phyloP scores from a whole-genome alignment of 2,329 filamentous ascomycete species.

The Delphinella strobiligena region DNA sequence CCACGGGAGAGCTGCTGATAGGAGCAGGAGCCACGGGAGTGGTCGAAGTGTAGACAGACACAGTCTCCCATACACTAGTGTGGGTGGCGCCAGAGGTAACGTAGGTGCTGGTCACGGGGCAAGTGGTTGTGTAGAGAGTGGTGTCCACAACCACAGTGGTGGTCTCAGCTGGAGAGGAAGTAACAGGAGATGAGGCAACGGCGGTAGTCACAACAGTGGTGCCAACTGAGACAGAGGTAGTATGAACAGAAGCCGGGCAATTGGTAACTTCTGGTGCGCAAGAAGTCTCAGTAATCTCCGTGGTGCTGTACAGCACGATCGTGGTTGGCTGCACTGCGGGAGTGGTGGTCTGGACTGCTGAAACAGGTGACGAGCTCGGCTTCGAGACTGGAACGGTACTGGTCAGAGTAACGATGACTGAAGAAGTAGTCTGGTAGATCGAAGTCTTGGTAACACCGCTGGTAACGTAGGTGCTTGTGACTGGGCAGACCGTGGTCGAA shows the following conservation, averaged over 20 bases:
- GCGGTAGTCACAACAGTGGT: no score
- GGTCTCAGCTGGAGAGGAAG: neutral
- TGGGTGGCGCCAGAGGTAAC: constrained; percentile 2
- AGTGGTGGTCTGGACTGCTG: no score
- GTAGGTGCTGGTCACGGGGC: constrained; percentile 5
- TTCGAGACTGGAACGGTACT: no score
- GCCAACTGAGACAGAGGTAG: neutral
- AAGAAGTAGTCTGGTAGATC: constrained; percentile 35
- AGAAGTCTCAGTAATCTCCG: no score
- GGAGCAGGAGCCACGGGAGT: neutral
- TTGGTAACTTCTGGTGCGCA: no score
- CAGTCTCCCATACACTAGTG: constrained; percentile 1
- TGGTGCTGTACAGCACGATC: no score
- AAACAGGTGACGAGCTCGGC: no score
- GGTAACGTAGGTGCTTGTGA: constrained; percentile 17
- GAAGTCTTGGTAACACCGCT: constrained; percentile 27
- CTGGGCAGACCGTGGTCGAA: constrained; percentile 15
- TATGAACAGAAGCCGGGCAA: constrained; percentile 2
- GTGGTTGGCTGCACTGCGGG: no score
- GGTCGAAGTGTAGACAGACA: constrained; percentile 20
- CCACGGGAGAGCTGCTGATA: neutral
- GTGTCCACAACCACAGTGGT: neutral
- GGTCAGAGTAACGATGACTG: constrained; percentile 14
- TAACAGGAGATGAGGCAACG: neutral
- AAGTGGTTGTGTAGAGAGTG: constrained; percentile 8